Conservation (phyloP, 352 stramenopile genomes). For the Phytophthora sp. region DNA sequence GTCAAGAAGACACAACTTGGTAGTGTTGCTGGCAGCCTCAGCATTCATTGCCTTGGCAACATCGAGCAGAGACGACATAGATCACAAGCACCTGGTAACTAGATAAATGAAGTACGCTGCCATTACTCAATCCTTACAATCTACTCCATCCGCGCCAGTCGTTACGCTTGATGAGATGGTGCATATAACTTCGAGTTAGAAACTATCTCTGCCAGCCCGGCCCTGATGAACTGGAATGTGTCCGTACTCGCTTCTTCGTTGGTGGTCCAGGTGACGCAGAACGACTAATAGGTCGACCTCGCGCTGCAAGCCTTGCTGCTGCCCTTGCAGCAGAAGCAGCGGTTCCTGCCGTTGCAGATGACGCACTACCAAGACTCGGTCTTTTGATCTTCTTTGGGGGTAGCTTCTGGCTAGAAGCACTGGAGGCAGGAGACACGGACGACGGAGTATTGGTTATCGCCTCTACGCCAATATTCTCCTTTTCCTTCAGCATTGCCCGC, state of each 20-base stretch:
- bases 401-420: constrained; percentile 8
- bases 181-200: constrained; percentile 1
- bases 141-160: constrained; percentile 22
- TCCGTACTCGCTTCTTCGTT: constrained; percentile 48
- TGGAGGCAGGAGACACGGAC: constrained; percentile 24
- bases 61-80: constrained; percentile 50
- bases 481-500: constrained; percentile 61
- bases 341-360: constrained; percentile 25
- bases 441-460: constrained; percentile 25
- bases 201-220: constrained; percentile 41
- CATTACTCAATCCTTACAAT: constrained; percentile 24
- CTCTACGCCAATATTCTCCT: constrained; percentile 66
- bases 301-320: constrained; percentile 27
- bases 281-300: constrained; percentile 21
- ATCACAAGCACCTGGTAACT: background rate
- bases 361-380: constrained; percentile 25
- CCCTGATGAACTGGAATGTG: constrained; percentile 25
- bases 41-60: constrained; percentile 56
- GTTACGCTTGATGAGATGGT: constrained; percentile 34
- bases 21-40: constrained; percentile 2
- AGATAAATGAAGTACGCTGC: constrained; percentile 21
- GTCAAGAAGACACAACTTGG: constrained; percentile 39
- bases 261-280: constrained; percentile 40
- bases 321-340: constrained; percentile 24
- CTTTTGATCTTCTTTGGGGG: constrained; percentile 12